phyloP scores from a whole-genome alignment of 805 yeast genomes.

The Starmera amethionina region DNA sequence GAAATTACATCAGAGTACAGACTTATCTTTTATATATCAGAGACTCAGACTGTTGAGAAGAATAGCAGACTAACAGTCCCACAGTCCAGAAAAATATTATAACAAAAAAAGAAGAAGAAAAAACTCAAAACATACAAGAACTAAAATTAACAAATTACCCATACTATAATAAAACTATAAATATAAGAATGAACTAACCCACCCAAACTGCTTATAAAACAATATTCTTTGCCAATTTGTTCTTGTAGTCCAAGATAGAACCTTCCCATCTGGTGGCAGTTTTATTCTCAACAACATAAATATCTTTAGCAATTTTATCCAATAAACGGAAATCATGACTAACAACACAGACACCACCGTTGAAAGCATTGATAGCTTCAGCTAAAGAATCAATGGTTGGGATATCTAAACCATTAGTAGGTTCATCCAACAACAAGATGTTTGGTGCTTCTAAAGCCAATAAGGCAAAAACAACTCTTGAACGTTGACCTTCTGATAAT shows the following conservation, averaged over 20 bases:
- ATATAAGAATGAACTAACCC: not conserved
- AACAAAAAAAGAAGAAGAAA: too few species aligned
- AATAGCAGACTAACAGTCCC: too few species aligned
- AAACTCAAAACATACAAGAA: not conserved
- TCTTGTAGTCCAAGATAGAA: conserved; percentile 82
- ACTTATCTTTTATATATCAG: too few species aligned
- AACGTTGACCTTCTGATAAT: conserved; percentile 97
- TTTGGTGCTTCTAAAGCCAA: conserved; percentile 94
- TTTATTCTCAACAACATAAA: conserved; percentile 90
- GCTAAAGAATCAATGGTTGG: conserved; percentile 97
- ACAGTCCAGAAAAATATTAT: too few species aligned
- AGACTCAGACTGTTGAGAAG: too few species aligned
- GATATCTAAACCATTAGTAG: conserved; percentile 98
- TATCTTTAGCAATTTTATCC: conserved; percentile 96
- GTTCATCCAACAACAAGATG: conserved; percentile 93
- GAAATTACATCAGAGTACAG: too few species aligned
- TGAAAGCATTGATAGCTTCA: conserved; percentile 86
- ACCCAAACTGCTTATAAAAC: conserved; percentile 38
- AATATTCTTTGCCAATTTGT: conserved; percentile 85
- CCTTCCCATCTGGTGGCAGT: conserved; percentile 97
- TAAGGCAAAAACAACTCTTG: conserved; percentile 95
- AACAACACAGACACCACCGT: conserved; percentile 97
- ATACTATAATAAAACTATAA: not conserved
- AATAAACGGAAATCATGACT: conserved; percentile 98
- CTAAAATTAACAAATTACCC: too few species aligned